Percentiles rank a stretch among this genome's conserved stretches.
Evolutionary conservation across 1,284 basidiomycete species (phyloP).

Genomic region (Apiotrichum gamsii): DNA sequence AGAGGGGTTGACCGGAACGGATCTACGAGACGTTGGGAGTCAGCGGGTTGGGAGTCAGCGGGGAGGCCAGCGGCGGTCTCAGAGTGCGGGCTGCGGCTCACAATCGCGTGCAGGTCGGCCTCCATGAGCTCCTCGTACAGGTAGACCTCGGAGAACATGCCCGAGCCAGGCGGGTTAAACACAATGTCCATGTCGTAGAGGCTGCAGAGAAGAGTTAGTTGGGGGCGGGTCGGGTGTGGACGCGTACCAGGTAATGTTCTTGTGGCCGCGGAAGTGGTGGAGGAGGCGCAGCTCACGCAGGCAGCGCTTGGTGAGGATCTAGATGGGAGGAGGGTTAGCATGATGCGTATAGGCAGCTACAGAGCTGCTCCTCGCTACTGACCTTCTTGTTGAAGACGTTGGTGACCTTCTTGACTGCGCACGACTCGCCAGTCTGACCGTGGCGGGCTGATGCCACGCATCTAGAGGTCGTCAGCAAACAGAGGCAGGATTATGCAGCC

Average conservation of each 20-base stretch:
- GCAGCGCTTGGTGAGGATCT: conserved; percentile 91
- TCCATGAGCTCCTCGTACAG: conserved; percentile 99
- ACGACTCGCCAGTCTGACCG: conserved; percentile 75
- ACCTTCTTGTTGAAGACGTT: conserved; percentile 86
- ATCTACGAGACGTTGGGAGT: conserved; percentile 67
- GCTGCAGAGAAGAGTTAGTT: conserved; percentile 45
- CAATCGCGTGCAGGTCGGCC: conserved; percentile 97
- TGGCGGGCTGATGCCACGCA: conserved; percentile 83
- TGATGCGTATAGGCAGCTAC: neutral
- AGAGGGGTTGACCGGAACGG: conserved; percentile 92
- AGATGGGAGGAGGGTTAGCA: conserved; percentile 8
- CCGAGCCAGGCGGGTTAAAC: conserved; percentile 65
- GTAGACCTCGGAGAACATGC: conserved; percentile 92
- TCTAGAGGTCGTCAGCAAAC: conserved; percentile 15
- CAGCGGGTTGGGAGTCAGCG: neutral
- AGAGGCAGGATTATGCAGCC: neutral
- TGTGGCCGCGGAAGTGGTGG: conserved; percentile 94
- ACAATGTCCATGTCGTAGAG: conserved; percentile 97
- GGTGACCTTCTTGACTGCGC: conserved; percentile 69
- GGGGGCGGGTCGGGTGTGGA: neutral
- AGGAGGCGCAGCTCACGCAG: conserved; percentile 87
- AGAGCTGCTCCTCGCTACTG: neutral
- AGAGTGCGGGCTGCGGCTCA: conserved; percentile 46
- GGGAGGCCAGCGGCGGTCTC: neutral
- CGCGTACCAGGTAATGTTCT: conserved; percentile 71